Evolutionary conservation across 2,329 filamentous ascomycete genomes (phyloP), one percentile per base, ranked within the genome.

Genomic region (Cladobotryum mycophilum): DNA sequence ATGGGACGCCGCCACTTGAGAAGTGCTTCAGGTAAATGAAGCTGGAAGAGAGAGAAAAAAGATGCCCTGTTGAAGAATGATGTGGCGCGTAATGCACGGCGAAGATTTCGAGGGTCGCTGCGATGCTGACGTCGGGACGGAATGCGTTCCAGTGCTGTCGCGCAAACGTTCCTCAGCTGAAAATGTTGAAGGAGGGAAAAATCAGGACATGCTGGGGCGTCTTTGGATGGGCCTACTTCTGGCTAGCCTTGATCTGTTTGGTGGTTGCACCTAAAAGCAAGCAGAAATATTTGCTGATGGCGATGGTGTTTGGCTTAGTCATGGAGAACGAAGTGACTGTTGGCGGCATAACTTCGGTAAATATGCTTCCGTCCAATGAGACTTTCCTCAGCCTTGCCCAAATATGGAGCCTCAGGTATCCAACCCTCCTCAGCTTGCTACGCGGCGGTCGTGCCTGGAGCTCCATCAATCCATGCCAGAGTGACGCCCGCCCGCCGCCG

Each of bases 391-490:
- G 48, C 47, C 42, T 51, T 48, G 18, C 47, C 38, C 30, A 8
- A 1, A 1, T 15, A 13, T 35, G 15, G 11, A 40, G 46, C 62
- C 62, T 64, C 53, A 64, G 62, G 62, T 55, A 60, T 36, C 40
- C 38, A 35, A 43, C 25, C 53, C 56, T 46, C 49, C 46, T 58
- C 54, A 56, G 56, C 54, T 25, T 66, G 63, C 64, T 67, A 68
- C 65, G 65, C 65, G 65, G 65, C 65, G 59, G 58, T 58, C 63
- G 61, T 74, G 72, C 72, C 72, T 75, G 65, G 71, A 74, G 71
- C 71, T 73, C 64, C 54, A 44, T 37, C 43, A 12, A 53, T 40
- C 17, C 25, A 30, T 30, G 25, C 25, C 25, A 30, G 25, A 52
- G 52, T 52, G 52, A 54, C 25, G 25, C 25, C 25, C 25, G 9